Percentiles rank a stretch among this genome's conserved stretches.
Conservation (phyloP, 2,329 filamentous ascomycete genomes). For the Thermothelomyces thermophilus region DNA sequence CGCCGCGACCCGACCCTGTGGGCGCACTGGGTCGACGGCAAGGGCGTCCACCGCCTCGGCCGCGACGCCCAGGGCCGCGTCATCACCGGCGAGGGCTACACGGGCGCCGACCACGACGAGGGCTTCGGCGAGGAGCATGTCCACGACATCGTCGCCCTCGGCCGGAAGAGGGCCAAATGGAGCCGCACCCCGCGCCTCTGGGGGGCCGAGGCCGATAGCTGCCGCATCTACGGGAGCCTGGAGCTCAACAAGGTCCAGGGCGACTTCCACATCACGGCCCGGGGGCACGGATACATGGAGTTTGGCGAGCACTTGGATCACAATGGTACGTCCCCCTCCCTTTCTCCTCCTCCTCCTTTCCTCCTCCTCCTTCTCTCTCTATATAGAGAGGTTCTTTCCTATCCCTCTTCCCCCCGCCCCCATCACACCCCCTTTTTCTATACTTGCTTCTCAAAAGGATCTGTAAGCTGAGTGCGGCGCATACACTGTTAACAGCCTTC, state of each 20-base stretch:
- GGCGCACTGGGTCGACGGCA: conserved; percentile 69
- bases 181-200: conserved; percentile 68
- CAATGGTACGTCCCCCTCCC: conserved; percentile 47
- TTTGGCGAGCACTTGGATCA: conserved; percentile 77
- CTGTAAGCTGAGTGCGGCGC: too few relatives aligned
- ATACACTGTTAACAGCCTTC: too few relatives aligned
- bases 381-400: too few relatives aligned
- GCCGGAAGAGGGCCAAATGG: conserved; percentile 57
- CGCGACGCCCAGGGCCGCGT: conserved; percentile 48
- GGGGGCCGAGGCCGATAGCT: conserved; percentile 57
- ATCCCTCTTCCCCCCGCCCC: too few relatives aligned
- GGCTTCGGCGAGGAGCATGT: conserved; percentile 77
- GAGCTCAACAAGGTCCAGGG: conserved; percentile 96
- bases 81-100: conserved; percentile 52
- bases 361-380: too few relatives aligned
- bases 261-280: conserved; percentile 94
- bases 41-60: conserved; percentile 57
- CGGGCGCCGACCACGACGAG: conserved; percentile 49
- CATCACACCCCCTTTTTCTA: too few relatives aligned
- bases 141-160: conserved; percentile 77
- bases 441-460: too few relatives aligned
- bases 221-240: conserved; percentile 81
- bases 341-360: background rate
- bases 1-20: conserved; percentile 73
- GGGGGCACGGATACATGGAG: conserved; percentile 90